Base-by-base conservation (phyloP, 2,329 filamentous ascomycete genomes). In the Fusarium albidum region DNA sequence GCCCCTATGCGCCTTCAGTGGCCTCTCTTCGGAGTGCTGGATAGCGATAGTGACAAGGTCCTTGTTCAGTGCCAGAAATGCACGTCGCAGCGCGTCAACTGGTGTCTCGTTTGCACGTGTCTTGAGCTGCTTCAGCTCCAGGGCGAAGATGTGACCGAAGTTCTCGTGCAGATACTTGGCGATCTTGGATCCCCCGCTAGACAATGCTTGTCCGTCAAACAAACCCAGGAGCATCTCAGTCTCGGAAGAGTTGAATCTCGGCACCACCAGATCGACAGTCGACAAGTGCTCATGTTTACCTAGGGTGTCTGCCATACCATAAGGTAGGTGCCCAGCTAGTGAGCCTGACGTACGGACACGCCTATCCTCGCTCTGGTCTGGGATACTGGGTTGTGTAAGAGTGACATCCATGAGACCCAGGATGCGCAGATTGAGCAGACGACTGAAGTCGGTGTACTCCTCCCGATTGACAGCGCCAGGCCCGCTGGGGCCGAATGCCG, bases 341-440 rank as follows among this genome's bases (percentile, higher is more conserved):
- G 94, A 96, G n/a, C 93, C 93, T 25, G 95, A 96, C n/a, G 95
- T 98, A 68, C 95, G 86, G 49, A 99, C 92, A 80, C 95, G 90
- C 55, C 93, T 86, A 71, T 99, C 94, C 72, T 98, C 93, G 57
- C 89, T 96, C 72, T 98, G 90, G 67, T 99, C 95, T 0, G 95
- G 95, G 41, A 98, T 93, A 39, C 89, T 96, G 4, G 92, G 91
- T 39, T 94, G 92, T 14, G 91, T 97, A 57, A 98, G 83, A 1
- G 95, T 99, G 25, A 99, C 95, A 76, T 99, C 95, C 93, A 99
- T 99, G 67, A 99, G 76, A 21, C 95, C 95, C 31, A 99, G 81
- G 13, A 98, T 89, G 29, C 95, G 84, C 47, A 99, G 80, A 68
- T 96, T 94, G 44, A 82, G 80, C 35, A 99, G 80, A 0, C 90